Percentiles rank a stretch among this genome's conserved stretches.
Conservation (phyloP, 1,139 yeast species). For the Magnusiomyces suaveolens region DNA sequence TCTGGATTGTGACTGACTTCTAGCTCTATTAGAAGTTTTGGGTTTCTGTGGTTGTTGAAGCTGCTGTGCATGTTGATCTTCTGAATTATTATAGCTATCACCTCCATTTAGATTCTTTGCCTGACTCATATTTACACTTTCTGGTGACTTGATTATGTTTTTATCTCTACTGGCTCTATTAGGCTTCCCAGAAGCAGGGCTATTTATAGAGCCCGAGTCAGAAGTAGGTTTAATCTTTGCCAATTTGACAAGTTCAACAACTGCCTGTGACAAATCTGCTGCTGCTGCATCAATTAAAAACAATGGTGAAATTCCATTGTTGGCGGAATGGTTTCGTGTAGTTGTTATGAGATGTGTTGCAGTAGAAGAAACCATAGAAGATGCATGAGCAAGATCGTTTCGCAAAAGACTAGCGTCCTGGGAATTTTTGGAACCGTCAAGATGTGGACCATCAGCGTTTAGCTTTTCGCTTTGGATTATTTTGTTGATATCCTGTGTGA, state of each 20-base stretch:
- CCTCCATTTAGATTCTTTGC: neutral
- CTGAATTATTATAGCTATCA: too few species aligned
- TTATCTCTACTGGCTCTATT: too few species aligned
- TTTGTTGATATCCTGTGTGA: conserved; percentile 34
- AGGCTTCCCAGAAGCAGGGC: too few species aligned
- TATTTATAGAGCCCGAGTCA: too few species aligned
- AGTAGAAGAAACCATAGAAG: conserved; percentile 49
- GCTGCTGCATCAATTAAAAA: conserved; percentile 69
- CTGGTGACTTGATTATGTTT: too few species aligned
- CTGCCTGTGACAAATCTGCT: conserved; percentile 62
- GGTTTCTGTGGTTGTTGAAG: neutral
- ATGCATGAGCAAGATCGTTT: conserved; percentile 25
- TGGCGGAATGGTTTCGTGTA: conserved; percentile 64
- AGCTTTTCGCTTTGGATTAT: conserved; percentile 21
- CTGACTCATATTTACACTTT: neutral
- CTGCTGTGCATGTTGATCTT: neutral
- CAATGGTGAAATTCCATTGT: conserved; percentile 56
- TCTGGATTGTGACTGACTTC: neutral
- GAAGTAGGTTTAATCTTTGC: conserved; percentile 39
- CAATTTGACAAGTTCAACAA: conserved; percentile 56
- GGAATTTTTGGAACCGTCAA: neutral
- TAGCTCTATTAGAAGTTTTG: neutral
- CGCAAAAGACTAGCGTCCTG: conserved; percentile 16
- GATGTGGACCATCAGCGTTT: neutral
- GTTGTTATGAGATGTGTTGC: conserved; percentile 74